These are phyloP conservation scores for Boechera stricta DNA, from an alignment of 345 rosid genomes.

Conservation along the genomic window DNA sequence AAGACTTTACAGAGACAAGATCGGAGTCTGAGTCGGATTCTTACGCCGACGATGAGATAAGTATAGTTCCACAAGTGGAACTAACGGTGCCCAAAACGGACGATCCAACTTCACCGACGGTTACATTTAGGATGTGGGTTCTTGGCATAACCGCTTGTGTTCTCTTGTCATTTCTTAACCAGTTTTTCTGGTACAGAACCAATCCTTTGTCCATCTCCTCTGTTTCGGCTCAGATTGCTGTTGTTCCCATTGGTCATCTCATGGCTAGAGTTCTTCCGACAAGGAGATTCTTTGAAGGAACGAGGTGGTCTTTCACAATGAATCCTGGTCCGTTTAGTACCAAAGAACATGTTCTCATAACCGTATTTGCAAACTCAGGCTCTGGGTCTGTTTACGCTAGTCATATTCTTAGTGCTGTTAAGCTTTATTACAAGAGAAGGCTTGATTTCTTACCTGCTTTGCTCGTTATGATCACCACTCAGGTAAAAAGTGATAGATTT, in stretches of 20 bases:
- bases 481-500: conserved; percentile 49
- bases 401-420: conserved; percentile 75
- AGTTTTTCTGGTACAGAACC: conserved; percentile 83
- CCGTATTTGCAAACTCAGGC: conserved; percentile 78
- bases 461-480: conserved; percentile 77
- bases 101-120: conserved; percentile 62
- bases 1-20: conserved; percentile 2
- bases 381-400: conserved; percentile 77
- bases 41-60: conserved; percentile 41
- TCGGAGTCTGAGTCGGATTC: conserved; percentile 8
- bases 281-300: conserved; percentile 55
- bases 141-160: conserved; percentile 65
- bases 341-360: conserved; percentile 87
- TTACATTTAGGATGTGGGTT: conserved; percentile 91
- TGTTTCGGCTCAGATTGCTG: conserved; percentile 83
- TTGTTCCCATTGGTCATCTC: conserved; percentile 76
- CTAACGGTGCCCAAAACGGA: conserved; percentile 83
- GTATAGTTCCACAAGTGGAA: conserved; percentile 69
- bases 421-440: conserved; percentile 61
- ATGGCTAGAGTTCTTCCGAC: conserved; percentile 65
- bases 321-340: conserved; percentile 86
- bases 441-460: conserved; percentile 69
- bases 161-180: conserved; percentile 72
- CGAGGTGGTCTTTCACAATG: conserved; percentile 59
- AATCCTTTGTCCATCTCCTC: conserved; percentile 58